Base-by-base conservation (phyloP, 352 stramenopile species). In the Globisporangium parvum region DNA sequence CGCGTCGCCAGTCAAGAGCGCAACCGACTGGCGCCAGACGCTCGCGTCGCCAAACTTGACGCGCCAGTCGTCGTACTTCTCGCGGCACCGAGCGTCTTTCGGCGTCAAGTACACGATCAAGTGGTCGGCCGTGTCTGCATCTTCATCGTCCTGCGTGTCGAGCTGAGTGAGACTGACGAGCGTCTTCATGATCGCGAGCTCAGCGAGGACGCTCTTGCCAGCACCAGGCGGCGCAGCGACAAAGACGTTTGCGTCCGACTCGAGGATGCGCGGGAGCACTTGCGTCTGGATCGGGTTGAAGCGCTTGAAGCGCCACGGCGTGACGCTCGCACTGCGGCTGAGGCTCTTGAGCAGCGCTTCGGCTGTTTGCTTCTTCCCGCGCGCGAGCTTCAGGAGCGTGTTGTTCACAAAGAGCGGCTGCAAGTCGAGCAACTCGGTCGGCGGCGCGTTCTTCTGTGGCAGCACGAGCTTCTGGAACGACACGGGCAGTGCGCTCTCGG, bases 241-340 rank as follows among this genome's bases (percentile, higher is more conserved):
- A 21, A 99, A 82, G 47, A 96, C 77, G 57, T 98, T 99, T 40
- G 81, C 87, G 40, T 98, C 89, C 0, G 85, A 97, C 65, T 99
- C 96, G 53, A 98, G 87, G 18, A 99, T 73, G 47, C 97, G 94
- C 41, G 95, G 88, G 35, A 99, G 93, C 21, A 96, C 76, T 65
- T 99, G 98, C 26, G 98, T 99, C 77, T 99, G 98, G 50, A 99
- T 98, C 14, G 97, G 93, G 64, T 99, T 99, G 69, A 99, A 98
- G 52, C 93, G 82, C 28, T 85, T 82, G 53, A 98, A 96, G 4
- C 67, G 68, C 71, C 71, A 93, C 17, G 78, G 71, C 2, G 68
- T 55, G 14, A 75, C 67, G n/a, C 69, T 49, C 5, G 48, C 56
- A 41, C 31, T 37, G 31, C 39, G 50, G n/a, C 84, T 78, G 17